Evolutionary conservation across 495 filamentous ascomycete genomes (phyloP), one percentile per base, ranked within the genome.

Genomic region (Podospora australis): DNA sequence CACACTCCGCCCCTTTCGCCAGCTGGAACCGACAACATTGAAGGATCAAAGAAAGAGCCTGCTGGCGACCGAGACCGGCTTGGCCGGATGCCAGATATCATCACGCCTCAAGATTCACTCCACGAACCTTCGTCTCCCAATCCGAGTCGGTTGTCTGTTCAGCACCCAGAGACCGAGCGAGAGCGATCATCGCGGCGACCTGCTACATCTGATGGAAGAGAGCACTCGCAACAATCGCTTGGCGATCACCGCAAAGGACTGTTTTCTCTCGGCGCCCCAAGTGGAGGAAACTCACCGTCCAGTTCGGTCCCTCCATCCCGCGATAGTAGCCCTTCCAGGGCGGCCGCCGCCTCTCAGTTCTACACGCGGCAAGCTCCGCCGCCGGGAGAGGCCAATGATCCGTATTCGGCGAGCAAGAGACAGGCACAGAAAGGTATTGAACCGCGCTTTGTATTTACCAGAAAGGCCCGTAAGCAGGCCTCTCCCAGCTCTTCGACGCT

Each of bases 1-100:
- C 83, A 91, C 54, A 92, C 90, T 11, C 92, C 92, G 50, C 90
- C 88, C 19, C 78, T 97, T 11, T 95, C 91, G 3, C 91, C 92
- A 24, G 82, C 89, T 25, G 87, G 79, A 11, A 88, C 87, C 34
- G 67, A 62, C 10, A 54, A 53, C 5, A 63, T 61, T 35, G 67
- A 71, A 23, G 57, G 59, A 17, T 40, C 38, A 6, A 59, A 50
- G 44, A 59, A 51, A 19, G 60, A 64, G n/a, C 52, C 57, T 24
- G 46, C 53, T 36, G 52, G 52, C 19, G 47, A 43, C 38, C 49
- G 67, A 42, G 61, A 69, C 44, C 56, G 63, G 40, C 43, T 59
- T 30, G 67, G 64, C 44, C 72, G 49, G 48, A 78, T 76, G 49
- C 70, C 74, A 23, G 64, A 79, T 46, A 75, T 78, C 43, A 80